Percentiles rank a stretch among this genome's conserved stretches.
Conservation (phyloP, 78 protist genomes). For the Chrysochromulina tobinii region DNA sequence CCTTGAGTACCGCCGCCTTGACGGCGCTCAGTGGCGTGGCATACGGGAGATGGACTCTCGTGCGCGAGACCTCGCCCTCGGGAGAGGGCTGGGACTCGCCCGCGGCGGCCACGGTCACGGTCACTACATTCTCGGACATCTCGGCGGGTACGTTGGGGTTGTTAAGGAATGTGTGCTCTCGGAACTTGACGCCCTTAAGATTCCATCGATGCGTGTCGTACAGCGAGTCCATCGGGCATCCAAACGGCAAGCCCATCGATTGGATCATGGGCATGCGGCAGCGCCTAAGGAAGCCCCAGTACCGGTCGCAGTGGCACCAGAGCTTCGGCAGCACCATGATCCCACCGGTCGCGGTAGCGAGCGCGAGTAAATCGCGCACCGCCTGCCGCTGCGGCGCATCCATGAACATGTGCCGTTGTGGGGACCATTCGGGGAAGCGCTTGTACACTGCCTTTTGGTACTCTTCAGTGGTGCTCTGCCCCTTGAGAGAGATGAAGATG, state of each 20-base stretch:
- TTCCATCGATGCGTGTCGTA: not conserved
- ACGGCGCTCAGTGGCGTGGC: not conserved
- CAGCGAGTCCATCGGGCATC: not conserved
- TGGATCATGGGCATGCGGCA: not conserved
- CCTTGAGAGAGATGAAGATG: not conserved
- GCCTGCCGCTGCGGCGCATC: not conserved
- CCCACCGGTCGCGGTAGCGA: not conserved
- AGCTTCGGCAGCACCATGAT: not conserved
- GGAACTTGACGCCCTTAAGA: not conserved
- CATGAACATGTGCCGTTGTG: not conserved
- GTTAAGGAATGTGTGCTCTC: not conserved
- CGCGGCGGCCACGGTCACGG: not conserved
- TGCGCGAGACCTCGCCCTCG: not conserved
- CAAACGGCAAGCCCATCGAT: not conserved
- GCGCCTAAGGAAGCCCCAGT: not conserved
- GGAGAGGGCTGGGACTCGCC: not conserved
- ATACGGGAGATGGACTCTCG: not conserved
- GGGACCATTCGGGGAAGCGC: not conserved
- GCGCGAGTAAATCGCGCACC: not conserved
- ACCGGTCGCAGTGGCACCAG: constrained; percentile 2
- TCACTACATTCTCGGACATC: not conserved
- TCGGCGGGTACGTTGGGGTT: not conserved
- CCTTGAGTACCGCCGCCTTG: not conserved
- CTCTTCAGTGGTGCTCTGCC: not conserved
- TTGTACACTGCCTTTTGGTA: not conserved